A percentile compares a stretch with the other conserved stretches of the same genome.
Evolutionary conservation across 148 eudicot genomes (phyloP).

Genomic region (Rhododendron simsii): DNA sequence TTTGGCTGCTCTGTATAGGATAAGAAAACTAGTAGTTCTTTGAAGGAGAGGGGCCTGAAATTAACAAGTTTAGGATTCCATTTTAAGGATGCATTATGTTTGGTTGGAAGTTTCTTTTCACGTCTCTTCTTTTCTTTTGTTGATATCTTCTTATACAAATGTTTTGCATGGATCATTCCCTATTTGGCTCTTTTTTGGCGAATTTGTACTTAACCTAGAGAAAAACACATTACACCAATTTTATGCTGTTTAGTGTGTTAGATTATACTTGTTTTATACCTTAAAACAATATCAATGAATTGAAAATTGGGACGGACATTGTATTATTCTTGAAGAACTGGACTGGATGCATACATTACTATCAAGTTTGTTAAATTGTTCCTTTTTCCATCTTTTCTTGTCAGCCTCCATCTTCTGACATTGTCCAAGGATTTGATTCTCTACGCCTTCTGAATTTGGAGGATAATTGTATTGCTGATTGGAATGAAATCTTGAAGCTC

Average conservation of each 20-base stretch:
- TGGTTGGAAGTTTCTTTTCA: not conserved
- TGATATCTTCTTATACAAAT: not conserved
- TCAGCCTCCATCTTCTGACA: slow-evolving; percentile 52
- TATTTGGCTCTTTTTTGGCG: not conserved
- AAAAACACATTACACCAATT: not conserved
- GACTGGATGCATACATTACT: not conserved
- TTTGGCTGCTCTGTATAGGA: not conserved
- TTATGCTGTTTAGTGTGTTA: not conserved
- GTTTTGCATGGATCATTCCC: not conserved
- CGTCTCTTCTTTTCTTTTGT: not conserved
- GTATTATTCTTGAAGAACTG: slow-evolving; percentile 6
- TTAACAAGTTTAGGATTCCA: not conserved
- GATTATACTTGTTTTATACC: not conserved
- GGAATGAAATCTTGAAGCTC: slow-evolving; percentile 85
- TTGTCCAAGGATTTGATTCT: slow-evolving; percentile 70
- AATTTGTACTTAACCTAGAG: not conserved
- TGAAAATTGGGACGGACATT: not conserved
- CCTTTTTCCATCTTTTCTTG: slow-evolving; percentile 1
- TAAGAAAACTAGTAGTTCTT: not conserved
- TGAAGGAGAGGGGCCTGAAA: not conserved
- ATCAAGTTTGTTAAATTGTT: not conserved
- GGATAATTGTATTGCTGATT: slow-evolving; percentile 67
- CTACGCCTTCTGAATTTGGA: slow-evolving; percentile 75
- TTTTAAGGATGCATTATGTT: not conserved
- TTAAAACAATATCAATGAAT: not conserved